Percentiles rank a stretch among this genome's conserved stretches.
Evolutionary conservation across 1,284 basidiomycete genomes (phyloP).

Genomic region (Boletus smithii): DNA sequence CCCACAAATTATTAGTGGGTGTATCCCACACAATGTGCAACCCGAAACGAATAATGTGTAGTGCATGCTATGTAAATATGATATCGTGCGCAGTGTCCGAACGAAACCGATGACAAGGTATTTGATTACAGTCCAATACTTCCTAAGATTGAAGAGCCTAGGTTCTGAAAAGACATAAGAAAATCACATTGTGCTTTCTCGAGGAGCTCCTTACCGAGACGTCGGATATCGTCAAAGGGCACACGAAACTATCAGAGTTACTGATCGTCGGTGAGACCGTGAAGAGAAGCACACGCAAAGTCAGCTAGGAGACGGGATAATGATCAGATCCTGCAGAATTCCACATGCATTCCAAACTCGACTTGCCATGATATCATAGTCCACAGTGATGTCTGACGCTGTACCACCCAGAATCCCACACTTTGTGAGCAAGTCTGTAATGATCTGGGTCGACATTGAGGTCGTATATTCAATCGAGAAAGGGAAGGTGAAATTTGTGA

Average conservation of each 20-base stretch:
- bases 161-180: constrained; percentile 16
- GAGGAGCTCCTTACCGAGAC: constrained; percentile 16
- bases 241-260: constrained; percentile 63
- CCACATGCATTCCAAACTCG: not conserved
- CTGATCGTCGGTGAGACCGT: constrained; percentile 69
- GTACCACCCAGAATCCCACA: constrained; percentile 59
- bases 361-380: constrained; percentile 66
- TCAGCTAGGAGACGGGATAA: constrained; percentile 43
- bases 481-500: constrained; percentile 80
- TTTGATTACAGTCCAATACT: not conserved
- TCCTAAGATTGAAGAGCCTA: constrained; percentile 18
- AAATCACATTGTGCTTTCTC: not conserved
- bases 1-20: not conserved
- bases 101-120: constrained; percentile 1
- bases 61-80: constrained; percentile 22
- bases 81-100: constrained; percentile 9
- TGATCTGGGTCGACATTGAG: too few species aligned
- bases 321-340: constrained; percentile 10
- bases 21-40: not conserved
- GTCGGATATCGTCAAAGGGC: constrained; percentile 50
- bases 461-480: constrained; percentile 72
- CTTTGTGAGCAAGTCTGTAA: constrained; percentile 63
- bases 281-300: constrained; percentile 60
- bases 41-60: not conserved
- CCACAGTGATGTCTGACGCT: constrained; percentile 55